These are phyloP conservation scores for Glonium stellatum DNA, from an alignment of 495 filamentous ascomycete species.

Conservation along the genomic window DNA sequence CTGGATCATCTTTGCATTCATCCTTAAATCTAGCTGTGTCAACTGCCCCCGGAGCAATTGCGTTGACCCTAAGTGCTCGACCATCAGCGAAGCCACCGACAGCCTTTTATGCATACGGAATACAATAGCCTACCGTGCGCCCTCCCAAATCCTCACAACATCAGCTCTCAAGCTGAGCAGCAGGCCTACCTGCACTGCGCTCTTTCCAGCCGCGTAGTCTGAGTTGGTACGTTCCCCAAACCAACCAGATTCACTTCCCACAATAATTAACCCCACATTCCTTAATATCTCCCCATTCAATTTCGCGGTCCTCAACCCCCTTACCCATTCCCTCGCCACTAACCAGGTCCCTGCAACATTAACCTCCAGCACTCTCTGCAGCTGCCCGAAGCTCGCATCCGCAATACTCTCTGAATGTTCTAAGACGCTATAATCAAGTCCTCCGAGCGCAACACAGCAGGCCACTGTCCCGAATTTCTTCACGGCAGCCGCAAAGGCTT, in stretches of 20 bases:
- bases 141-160: slow-evolving; percentile 30
- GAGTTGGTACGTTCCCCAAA: slow-evolving; percentile 40
- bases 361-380: slow-evolving; percentile 34
- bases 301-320: slow-evolving; percentile 22
- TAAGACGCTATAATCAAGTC: slow-evolving; percentile 38
- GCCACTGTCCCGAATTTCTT: slow-evolving; percentile 31
- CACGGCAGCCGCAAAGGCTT: slow-evolving; percentile 31
- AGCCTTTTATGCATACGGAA: background rate
- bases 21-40: slow-evolving; percentile 36
- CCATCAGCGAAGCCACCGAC: background rate
- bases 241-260: slow-evolving; percentile 39
- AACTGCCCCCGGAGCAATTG: slow-evolving; percentile 40
- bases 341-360: slow-evolving; percentile 43
- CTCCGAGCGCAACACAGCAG: slow-evolving; percentile 39
- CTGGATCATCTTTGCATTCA: slow-evolving; percentile 35
- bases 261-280: slow-evolving; percentile 39
- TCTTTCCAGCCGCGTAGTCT: slow-evolving; percentile 40
- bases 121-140: slow-evolving; percentile 16
- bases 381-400: slow-evolving; percentile 36
- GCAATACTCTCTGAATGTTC: slow-evolving; percentile 32
- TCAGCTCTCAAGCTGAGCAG: slow-evolving; percentile 38
- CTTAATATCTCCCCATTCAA: slow-evolving; percentile 13
- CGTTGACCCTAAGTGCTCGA: slow-evolving; percentile 33
- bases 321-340: slow-evolving; percentile 35
- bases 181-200: slow-evolving; percentile 39